Evolutionary conservation across 106 monocot species (phyloP).

Genomic region (Acanthochlamys bracteata): DNA sequence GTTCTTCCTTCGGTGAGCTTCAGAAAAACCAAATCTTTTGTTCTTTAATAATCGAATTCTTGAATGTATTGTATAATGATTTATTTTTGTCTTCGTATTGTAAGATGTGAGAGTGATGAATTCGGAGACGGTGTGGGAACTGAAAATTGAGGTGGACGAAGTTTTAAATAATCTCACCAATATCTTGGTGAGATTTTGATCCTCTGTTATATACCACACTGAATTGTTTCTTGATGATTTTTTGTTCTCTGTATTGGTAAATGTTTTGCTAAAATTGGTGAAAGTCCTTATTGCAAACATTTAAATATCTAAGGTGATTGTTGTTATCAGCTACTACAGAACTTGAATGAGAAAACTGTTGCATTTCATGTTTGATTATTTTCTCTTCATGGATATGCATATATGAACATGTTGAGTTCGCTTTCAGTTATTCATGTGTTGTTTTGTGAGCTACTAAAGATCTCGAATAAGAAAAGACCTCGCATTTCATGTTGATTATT

Average conservation of each 20-base stretch:
- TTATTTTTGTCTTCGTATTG: background rate
- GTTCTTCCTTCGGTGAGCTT: constrained; percentile 1
- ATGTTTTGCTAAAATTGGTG: background rate
- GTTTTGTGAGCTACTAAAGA: background rate
- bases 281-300: background rate
- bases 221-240: too few species aligned
- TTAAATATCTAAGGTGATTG: background rate
- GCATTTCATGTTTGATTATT: background rate
- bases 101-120: constrained; percentile 26
- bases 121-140: constrained; percentile 19
- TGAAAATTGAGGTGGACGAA: constrained; percentile 34
- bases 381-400: background rate
- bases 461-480: too few species aligned
- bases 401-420: background rate
- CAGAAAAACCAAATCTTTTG: background rate
- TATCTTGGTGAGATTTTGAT: constrained; percentile 19
- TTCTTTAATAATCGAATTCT: too few species aligned
- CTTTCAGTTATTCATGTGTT: background rate
- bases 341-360: background rate
- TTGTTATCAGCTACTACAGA: background rate
- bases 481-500: background rate
- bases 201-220: too few species aligned
- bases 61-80: background rate
- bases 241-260: background rate
- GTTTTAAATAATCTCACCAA: constrained; percentile 8